phyloP scores from a whole-genome alignment of 352 stramenopile species.

The Plasmopara halstedii region DNA sequence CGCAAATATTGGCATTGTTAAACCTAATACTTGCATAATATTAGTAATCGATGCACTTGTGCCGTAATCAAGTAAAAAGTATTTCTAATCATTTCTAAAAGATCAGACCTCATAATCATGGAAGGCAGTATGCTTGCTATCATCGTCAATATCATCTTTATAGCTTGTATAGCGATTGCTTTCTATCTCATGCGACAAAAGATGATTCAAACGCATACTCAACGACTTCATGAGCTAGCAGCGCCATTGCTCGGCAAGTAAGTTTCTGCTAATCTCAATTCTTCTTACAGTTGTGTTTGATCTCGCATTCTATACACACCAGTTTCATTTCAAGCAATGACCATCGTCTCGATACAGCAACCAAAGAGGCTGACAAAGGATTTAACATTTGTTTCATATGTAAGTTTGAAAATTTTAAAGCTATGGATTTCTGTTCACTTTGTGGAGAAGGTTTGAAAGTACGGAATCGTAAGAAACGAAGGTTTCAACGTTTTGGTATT shows the following conservation, averaged over 20 bases:
- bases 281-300: slow-evolving; percentile 4
- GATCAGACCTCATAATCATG: too few species aligned
- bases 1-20: too few species aligned
- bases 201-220: slow-evolving; percentile 32
- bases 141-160: slow-evolving; percentile 35
- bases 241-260: slow-evolving; percentile 49
- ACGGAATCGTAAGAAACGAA: slow-evolving; percentile 9
- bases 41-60: too few species aligned
- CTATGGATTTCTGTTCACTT: slow-evolving; percentile 34
- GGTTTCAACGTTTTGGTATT: not conserved
- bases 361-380: slow-evolving; percentile 40
- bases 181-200: slow-evolving; percentile 50
- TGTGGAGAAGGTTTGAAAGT: slow-evolving; percentile 32
- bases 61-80: too few species aligned
- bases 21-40: too few species aligned
- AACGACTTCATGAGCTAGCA: slow-evolving; percentile 37
- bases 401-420: slow-evolving; percentile 58
- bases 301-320: not conserved
- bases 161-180: slow-evolving; percentile 29
- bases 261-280: slow-evolving; percentile 1
- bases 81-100: too few species aligned
- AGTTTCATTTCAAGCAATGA: slow-evolving; percentile 16
- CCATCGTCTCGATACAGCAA: slow-evolving; percentile 45
- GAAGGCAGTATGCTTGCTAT: slow-evolving; percentile 24
- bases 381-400: slow-evolving; percentile 37